Percentiles rank a stretch among this genome's conserved stretches.
Evolutionary conservation across 2,329 filamentous ascomycete species (phyloP).

Genomic region (Fusarium tricinctum): DNA sequence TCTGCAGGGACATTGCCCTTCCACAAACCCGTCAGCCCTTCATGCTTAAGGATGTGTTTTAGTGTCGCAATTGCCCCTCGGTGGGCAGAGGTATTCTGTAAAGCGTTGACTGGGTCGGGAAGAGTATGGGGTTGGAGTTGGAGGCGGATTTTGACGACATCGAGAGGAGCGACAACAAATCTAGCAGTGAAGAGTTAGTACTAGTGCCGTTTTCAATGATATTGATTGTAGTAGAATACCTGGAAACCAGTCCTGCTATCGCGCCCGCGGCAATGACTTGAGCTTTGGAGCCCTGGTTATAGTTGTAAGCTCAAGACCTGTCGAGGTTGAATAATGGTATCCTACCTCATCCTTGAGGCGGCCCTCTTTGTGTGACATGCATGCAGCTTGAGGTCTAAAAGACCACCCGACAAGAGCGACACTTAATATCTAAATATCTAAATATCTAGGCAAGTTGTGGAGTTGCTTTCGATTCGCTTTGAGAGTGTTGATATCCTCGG

Average conservation of each 20-base stretch:
- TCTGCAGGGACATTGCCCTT: constrained; percentile 98
- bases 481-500: neutral
- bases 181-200: constrained; percentile 58
- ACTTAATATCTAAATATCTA: constrained; percentile 47
- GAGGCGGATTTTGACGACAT: constrained; percentile 97
- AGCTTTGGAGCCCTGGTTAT: constrained; percentile 64
- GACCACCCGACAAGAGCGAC: constrained; percentile 28
- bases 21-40: constrained; percentile 91
- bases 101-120: constrained; percentile 77
- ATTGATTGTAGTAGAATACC: constrained; percentile 64
- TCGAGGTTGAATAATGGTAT: neutral
- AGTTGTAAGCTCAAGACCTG: constrained; percentile 21
- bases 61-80: constrained; percentile 84
- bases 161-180: constrained; percentile 94
- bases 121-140: constrained; percentile 92
- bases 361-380: constrained; percentile 56
- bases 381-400: constrained; percentile 44
- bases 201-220: neutral
- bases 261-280: constrained; percentile 71
- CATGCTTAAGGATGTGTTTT: constrained; percentile 80
- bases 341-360: constrained; percentile 72
- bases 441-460: constrained; percentile 34
- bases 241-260: constrained; percentile 86
- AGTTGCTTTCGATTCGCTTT: neutral
- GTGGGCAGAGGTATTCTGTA: constrained; percentile 68